These are phyloP conservation scores for Moesziomyces sp. DNA, from an alignment of 1,284 basidiomycete genomes.

Conservation along the genomic window DNA sequence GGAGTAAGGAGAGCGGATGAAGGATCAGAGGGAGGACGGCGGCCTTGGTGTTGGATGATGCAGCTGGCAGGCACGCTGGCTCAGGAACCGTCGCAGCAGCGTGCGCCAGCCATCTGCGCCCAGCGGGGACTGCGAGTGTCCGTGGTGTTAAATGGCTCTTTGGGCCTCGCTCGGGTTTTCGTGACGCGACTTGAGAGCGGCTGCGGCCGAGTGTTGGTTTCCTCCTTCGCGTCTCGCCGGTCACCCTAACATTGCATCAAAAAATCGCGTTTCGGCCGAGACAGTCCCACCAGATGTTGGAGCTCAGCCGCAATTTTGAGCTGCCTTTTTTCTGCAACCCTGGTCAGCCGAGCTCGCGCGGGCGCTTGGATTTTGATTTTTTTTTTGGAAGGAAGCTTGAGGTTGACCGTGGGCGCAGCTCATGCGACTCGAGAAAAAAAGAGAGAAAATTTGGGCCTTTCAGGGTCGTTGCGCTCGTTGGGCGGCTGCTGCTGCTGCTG, in stretches of 20 bases:
- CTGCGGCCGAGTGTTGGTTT: slow-evolving; percentile 38
- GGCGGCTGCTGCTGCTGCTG: too few relatives aligned
- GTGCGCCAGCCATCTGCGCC: too few relatives aligned
- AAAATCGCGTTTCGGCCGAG: slow-evolving; percentile 8
- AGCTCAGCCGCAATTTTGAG: too few relatives aligned
- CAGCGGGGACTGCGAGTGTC: neutral
- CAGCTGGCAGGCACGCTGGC: neutral
- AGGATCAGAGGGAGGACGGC: neutral
- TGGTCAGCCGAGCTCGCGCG: too few relatives aligned
- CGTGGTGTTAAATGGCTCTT: slow-evolving; percentile 39
- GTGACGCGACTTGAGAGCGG: slow-evolving; percentile 26
- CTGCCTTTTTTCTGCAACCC: too few relatives aligned
- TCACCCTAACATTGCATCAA: slow-evolving; percentile 3
- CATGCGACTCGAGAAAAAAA: neutral
- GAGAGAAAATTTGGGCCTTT: slow-evolving; percentile 21
- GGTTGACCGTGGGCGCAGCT: too few relatives aligned
- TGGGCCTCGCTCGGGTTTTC: slow-evolving; percentile 9
- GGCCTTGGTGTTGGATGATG: neutral
- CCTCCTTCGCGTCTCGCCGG: slow-evolving; percentile 9
- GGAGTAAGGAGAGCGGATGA: too few relatives aligned
- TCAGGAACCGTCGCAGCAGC: too few relatives aligned
- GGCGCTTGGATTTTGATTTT: too few relatives aligned
- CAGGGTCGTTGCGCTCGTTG: slow-evolving; percentile 21
- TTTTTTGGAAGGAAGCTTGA: too few relatives aligned
- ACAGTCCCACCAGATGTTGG: neutral